Conservation (phyloP, 352 stramenopile species). For the Achlya hypogyna region DNA sequence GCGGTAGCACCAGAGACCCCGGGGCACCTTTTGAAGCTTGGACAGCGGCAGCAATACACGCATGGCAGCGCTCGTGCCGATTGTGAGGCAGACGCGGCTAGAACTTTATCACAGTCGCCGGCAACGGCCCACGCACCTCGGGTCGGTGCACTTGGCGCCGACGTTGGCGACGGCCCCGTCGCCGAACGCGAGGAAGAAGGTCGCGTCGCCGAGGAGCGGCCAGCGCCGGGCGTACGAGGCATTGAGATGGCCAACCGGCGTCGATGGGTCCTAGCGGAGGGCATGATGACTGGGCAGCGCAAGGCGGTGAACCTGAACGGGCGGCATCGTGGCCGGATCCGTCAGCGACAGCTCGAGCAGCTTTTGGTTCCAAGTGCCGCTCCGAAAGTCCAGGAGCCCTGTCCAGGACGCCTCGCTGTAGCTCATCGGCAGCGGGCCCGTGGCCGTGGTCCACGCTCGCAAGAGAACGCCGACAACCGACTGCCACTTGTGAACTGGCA, state of each 20-base stretch:
- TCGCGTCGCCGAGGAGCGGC: constrained; percentile 48
- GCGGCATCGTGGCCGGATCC: constrained; percentile 58
- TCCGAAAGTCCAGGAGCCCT: constrained; percentile 86
- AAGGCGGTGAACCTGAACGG: background rate
- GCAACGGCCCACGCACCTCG: constrained; percentile 37
- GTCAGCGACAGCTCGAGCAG: constrained; percentile 69
- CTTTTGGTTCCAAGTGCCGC: constrained; percentile 71
- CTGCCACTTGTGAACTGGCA: constrained; percentile 70
- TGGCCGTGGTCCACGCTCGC: constrained; percentile 64
- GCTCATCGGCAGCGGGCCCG: constrained; percentile 65
- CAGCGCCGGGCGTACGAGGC: constrained; percentile 53
- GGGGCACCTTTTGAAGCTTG: constrained; percentile 63
- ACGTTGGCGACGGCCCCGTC: constrained; percentile 93
- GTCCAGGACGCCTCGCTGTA: constrained; percentile 94
- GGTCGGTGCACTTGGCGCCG: constrained; percentile 86
- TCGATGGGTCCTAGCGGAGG: constrained; percentile 38
- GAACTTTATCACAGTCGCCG: constrained; percentile 3
- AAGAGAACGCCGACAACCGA: constrained; percentile 86
- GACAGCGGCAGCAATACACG: constrained; percentile 71
- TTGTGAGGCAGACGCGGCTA: constrained; percentile 87
- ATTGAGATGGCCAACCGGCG: constrained; percentile 42
- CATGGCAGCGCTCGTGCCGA: constrained; percentile 91
- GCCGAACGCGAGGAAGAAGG: constrained; percentile 86
- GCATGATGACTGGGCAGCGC: background rate
- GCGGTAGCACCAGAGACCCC: constrained; percentile 92